Base-by-base conservation (phyloP, 352 stramenopile species). In the Pythium myriotylum region DNA sequence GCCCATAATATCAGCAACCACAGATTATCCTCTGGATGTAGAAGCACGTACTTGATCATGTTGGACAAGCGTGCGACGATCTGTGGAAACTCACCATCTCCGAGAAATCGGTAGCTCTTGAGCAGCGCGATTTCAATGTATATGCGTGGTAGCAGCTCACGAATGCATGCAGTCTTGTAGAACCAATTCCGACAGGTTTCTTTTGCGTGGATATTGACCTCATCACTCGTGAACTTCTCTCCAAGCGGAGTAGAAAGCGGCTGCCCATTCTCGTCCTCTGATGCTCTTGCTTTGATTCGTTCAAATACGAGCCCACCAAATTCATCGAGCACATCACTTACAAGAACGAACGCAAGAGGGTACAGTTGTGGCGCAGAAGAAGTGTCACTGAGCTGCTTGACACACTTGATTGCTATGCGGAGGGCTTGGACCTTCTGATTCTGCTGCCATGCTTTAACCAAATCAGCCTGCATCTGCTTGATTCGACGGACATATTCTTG, bases 181-280 rank as follows among this genome's bases (percentile, higher is more conserved):
- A 98, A 97, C 92, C 92, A 98, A 66, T 98, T 98, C 14, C 90
- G 87, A 22, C 87, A 96, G 22, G 87, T 98, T 67, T 97, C 92
- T 14, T 89, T 94, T 0, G 92, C 91, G 54, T 95, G 85, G 14
- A 92, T 75, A 50, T 91, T 90, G 12, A 97, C 74, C 41, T 98
- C 87, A 6, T 70, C 76, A 45, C 76, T 83, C 12, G 77, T 89
- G 53, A 95, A 97, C 46, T 77, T 62, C 9, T 91, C 82, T 1
- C 73, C 54, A 3, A 97, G 60, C 4, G 73, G 64, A 29, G 74
- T 76, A 0, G 76, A 51, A n/a, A 92, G 67, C 49, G 75, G 73
- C 46, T 89, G 78, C 0, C 74, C 76, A 17, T 75, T 79, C 41
- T 85, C 77, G 41, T 89, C 74, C 39, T 89, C 76, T 0, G 72